These are phyloP conservation scores for Fraxinus ornus DNA, from an alignment of 305 asterid genomes.

Conservation along the genomic window DNA sequence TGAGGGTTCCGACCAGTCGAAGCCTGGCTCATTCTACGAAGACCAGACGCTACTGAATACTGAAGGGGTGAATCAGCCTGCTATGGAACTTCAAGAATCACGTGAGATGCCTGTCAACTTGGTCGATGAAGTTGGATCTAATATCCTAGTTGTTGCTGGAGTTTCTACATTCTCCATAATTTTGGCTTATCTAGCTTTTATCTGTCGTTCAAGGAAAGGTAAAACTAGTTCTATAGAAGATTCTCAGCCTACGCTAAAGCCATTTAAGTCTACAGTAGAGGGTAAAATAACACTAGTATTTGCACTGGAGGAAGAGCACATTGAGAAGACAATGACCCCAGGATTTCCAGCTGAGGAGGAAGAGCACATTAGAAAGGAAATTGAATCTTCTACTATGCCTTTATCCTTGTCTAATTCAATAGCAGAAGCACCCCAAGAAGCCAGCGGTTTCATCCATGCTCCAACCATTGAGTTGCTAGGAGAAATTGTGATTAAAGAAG, in stretches of 20 bases:
- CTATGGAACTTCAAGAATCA: neutral
- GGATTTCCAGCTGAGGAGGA: slow-evolving; percentile 21
- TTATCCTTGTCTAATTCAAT: slow-evolving; percentile 16
- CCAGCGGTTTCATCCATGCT: slow-evolving; percentile 23
- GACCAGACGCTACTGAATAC: slow-evolving; percentile 17
- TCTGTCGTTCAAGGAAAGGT: slow-evolving; percentile 25
- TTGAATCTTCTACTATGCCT: slow-evolving; percentile 38
- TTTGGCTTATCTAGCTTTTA: slow-evolving; percentile 35
- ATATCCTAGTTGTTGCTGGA: slow-evolving; percentile 19
- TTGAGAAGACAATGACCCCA: slow-evolving; percentile 18
- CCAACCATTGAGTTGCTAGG: slow-evolving; percentile 63
- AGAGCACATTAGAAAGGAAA: slow-evolving; percentile 15
- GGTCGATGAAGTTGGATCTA: slow-evolving; percentile 19
- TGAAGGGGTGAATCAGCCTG: neutral
- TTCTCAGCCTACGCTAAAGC: slow-evolving; percentile 24
- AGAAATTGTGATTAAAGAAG: slow-evolving; percentile 50
- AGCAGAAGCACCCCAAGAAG: slow-evolving; percentile 31
- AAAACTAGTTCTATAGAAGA: slow-evolving; percentile 18
- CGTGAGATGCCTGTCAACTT: slow-evolving; percentile 15
- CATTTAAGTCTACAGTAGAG: slow-evolving; percentile 22
- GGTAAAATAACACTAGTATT: slow-evolving; percentile 23
- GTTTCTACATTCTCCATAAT: slow-evolving; percentile 21
- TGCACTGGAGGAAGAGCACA: slow-evolving; percentile 14
- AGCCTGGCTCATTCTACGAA: slow-evolving; percentile 20
- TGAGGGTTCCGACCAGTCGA: slow-evolving; percentile 17